A percentile compares a stretch with the other conserved stretches of the same genome.
phyloP scores from a whole-genome alignment of 148 eudicot species.

The Silene latifolia region DNA sequence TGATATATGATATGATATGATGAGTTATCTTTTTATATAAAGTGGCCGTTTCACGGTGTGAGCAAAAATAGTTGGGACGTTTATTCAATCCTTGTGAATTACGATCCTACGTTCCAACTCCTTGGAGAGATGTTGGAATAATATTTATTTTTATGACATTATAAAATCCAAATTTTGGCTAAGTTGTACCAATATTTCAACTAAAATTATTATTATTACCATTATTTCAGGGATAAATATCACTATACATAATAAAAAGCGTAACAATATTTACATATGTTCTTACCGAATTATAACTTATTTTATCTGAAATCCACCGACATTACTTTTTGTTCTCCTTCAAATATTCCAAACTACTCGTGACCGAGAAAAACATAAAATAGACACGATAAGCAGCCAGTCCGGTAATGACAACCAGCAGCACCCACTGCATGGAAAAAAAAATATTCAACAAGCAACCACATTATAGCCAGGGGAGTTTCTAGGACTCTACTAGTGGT shows the following conservation, averaged over 20 bases:
- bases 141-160: not conserved
- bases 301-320: not conserved
- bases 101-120: not conserved
- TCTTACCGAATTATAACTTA: not conserved
- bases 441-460: too few relatives aligned
- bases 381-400: constrained; percentile 70
- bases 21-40: too few relatives aligned
- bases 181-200: not conserved
- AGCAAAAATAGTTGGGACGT: too few relatives aligned
- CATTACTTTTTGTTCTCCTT: not conserved
- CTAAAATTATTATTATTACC: not conserved
- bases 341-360: not conserved
- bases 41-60: too few relatives aligned
- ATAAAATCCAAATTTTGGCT: not conserved
- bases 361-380: not conserved
- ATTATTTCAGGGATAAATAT: not conserved
- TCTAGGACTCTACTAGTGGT: too few relatives aligned
- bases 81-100: too few relatives aligned
- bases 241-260: not conserved
- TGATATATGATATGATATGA: too few relatives aligned
- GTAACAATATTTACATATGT: not conserved
- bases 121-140: not conserved
- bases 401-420: constrained; percentile 53
- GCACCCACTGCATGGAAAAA: constrained; percentile 51
- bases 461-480: too few relatives aligned